Conservation (phyloP, 2,329 filamentous ascomycete genomes). For the Diplocarpon rosae region DNA sequence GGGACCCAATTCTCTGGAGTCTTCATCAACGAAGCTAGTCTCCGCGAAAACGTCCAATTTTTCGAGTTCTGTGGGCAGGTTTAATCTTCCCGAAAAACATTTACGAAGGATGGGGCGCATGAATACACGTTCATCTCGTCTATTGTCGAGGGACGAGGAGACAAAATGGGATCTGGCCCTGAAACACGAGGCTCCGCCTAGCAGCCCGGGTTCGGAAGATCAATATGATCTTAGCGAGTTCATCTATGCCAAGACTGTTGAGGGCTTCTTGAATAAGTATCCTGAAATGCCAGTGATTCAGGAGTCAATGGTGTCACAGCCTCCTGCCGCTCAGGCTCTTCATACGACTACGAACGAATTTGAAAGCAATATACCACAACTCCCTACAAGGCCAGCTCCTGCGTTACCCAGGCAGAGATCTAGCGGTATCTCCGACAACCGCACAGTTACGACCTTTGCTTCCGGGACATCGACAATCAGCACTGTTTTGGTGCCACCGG, state of each 20-base stretch:
- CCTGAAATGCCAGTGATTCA: slow-evolving; percentile 56
- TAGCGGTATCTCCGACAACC: slow-evolving; percentile 61
- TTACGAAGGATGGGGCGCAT: slow-evolving; percentile 21
- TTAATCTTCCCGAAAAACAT: not conserved
- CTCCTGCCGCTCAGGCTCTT: not conserved
- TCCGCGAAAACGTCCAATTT: not conserved
- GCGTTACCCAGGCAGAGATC: slow-evolving; percentile 57
- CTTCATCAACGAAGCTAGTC: slow-evolving; percentile 29
- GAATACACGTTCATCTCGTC: slow-evolving; percentile 43
- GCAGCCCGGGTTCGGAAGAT: slow-evolving; percentile 28
- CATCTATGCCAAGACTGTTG: slow-evolving; percentile 57
- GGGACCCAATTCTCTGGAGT: slow-evolving; percentile 40
- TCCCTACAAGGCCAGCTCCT: slow-evolving; percentile 36
- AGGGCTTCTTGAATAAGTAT: slow-evolving; percentile 76
- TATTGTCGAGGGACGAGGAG: slow-evolving; percentile 72
- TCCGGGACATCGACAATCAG: slow-evolving; percentile 29
- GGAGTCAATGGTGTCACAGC: slow-evolving; percentile 45
- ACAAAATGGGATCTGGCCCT: slow-evolving; percentile 70
- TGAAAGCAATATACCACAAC: slow-evolving; percentile 22
- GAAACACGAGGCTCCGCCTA: slow-evolving; percentile 44
- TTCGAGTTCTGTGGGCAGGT: slow-evolving; percentile 1
- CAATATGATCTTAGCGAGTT: slow-evolving; percentile 33
- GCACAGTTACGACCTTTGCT: slow-evolving; percentile 26
- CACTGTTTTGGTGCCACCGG: slow-evolving; percentile 36
- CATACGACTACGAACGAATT: slow-evolving; percentile 21